phyloP scores from a whole-genome alignment of 371 early-diverging fungal genomes.

The Mortierella sp. region DNA sequence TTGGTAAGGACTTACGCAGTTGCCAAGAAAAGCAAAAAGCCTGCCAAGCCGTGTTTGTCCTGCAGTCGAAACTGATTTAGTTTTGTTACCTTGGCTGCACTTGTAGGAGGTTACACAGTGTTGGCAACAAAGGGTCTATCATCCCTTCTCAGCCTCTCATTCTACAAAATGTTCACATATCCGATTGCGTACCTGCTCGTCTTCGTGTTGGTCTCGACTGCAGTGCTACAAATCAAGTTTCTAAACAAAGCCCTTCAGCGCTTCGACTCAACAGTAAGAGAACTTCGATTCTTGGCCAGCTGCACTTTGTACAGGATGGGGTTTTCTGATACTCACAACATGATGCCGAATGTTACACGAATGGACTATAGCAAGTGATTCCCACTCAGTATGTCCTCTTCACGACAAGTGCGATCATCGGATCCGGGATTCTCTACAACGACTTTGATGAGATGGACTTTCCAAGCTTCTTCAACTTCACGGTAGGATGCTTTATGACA shows the following conservation, averaged over 20 bases:
- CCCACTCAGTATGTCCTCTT: conserved; percentile 86
- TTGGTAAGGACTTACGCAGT: conserved; percentile 65
- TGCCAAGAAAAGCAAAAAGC: too few relatives aligned
- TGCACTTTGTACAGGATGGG: too few relatives aligned
- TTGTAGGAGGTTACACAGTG: conserved; percentile 81
- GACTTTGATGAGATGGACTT: conserved; percentile 74
- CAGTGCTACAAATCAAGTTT: conserved; percentile 77
- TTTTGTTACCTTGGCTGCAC: too few relatives aligned
- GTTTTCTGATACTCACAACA: too few relatives aligned
- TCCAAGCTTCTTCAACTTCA: conserved; percentile 60
- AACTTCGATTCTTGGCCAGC: too few relatives aligned
- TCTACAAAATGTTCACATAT: conserved; percentile 73
- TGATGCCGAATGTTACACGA: too few relatives aligned
- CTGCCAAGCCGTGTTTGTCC: conserved; percentile 3
- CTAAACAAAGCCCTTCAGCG: conserved; percentile 77
- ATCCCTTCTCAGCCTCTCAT: conserved; percentile 70
- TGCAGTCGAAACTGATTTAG: too few relatives aligned
- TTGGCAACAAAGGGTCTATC: conserved; percentile 80
- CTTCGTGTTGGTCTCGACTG: conserved; percentile 70
- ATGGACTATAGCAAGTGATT: conserved; percentile 70
- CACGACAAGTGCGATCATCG: conserved; percentile 80
- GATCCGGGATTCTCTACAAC: conserved; percentile 76
- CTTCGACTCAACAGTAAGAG: conserved; percentile 74
- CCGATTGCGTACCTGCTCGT: conserved; percentile 74
- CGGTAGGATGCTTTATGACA: conserved; percentile 70